Conservation (phyloP, 1,284 basidiomycete genomes). For the Boletus hoseneyae region DNA sequence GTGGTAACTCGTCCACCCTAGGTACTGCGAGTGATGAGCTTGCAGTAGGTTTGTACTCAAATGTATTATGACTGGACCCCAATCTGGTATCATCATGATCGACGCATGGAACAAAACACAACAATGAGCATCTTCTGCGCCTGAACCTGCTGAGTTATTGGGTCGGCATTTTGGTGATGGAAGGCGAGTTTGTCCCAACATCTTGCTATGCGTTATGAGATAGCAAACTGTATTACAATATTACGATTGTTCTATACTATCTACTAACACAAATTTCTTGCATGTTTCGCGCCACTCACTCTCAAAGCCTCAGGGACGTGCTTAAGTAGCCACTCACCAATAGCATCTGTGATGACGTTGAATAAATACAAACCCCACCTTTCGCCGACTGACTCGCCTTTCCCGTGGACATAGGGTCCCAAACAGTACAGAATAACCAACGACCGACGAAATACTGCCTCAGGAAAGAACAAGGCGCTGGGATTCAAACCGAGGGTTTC, state of each 20-base stretch:
- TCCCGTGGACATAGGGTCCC: conserved; percentile 14
- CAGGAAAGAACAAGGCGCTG: conserved; percentile 9
- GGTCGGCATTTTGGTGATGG: no score
- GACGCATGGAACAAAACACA: no score
- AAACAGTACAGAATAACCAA: conserved; percentile 17
- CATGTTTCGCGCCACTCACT: no score
- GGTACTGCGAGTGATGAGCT: conserved; percentile 22
- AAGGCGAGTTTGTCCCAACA: no score
- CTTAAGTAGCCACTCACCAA: conserved; percentile 13
- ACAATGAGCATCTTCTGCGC: no score
- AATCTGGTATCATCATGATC: no score
- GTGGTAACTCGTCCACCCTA: conserved; percentile 1
- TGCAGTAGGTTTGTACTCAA: not conserved
- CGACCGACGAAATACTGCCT: conserved; percentile 10
- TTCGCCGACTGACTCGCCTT: conserved; percentile 4
- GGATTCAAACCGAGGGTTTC: conserved; percentile 14
- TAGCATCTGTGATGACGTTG: conserved; percentile 7
- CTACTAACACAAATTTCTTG: no score
- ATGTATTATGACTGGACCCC: not conserved
- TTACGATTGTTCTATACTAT: no score
- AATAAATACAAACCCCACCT: not conserved
- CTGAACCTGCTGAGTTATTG: no score
- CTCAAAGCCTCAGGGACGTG: conserved; percentile 1
- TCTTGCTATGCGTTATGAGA: no score
- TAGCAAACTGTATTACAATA: no score